Conservation (phyloP, 78 protist genomes). For the Bodo saltans region DNA sequence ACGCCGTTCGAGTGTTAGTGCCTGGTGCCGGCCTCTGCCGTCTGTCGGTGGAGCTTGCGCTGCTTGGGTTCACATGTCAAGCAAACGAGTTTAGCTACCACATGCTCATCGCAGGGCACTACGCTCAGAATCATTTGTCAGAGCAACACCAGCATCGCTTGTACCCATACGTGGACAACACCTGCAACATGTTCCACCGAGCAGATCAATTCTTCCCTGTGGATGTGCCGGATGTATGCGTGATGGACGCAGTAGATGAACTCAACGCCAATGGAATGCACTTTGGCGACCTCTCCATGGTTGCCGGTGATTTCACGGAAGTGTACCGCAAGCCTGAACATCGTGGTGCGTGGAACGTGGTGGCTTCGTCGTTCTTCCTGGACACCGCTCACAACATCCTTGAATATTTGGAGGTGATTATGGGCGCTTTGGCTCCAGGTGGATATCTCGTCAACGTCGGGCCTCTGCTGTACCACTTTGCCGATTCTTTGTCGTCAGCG, state of each 20-base stretch:
- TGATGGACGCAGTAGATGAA: not conserved
- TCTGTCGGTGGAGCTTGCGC: constrained; percentile 61
- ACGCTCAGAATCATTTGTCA: constrained; percentile 44
- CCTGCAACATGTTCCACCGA: constrained; percentile 11
- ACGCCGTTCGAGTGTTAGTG: constrained; percentile 32
- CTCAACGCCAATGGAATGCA: not conserved
- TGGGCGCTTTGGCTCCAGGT: constrained; percentile 51
- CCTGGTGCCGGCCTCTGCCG: constrained; percentile 83
- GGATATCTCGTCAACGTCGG: constrained; percentile 84
- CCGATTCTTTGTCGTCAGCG: no score
- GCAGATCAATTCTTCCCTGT: constrained; percentile 32
- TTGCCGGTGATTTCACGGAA: constrained; percentile 83
- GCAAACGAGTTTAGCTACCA: constrained; percentile 67
- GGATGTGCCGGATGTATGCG: constrained; percentile 44
- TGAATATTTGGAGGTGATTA: constrained; percentile 72
- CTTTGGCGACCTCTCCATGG: constrained; percentile 60
- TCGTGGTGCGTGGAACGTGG: constrained; percentile 53
- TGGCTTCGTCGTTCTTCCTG: constrained; percentile 84
- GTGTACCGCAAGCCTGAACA: constrained; percentile 11
- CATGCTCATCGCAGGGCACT: constrained; percentile 64
- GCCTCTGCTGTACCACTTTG: constrained; percentile 40
- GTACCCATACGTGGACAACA: constrained; percentile 43
- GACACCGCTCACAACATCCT: constrained; percentile 89
- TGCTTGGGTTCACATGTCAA: constrained; percentile 34
- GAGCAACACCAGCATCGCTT: not conserved